Evolutionary conservation across 2,329 filamentous ascomycete species (phyloP), one percentile per base, ranked within the genome.

Genomic region (Aspergillus awamori): DNA sequence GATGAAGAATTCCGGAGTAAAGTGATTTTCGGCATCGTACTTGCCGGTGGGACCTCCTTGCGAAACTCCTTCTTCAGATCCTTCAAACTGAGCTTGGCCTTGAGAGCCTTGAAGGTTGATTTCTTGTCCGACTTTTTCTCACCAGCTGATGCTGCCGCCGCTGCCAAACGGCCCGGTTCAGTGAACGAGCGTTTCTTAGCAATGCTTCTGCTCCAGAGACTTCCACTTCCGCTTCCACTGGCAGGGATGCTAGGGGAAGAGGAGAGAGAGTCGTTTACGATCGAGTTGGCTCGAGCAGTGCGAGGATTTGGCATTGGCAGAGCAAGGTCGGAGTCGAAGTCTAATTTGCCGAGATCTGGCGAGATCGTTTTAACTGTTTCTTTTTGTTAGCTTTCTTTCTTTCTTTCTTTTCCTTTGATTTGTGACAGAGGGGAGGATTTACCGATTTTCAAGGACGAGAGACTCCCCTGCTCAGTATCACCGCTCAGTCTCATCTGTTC

Each of bases 11-110:
- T 48, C n/a, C 47, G 51, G 4, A 63, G 11, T 7, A 49, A n/a
- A 24, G 26, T 30, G 26, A 51, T 30, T 8, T 41, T 59, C 17
- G 62, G 65, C 62, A 65, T 53, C 8, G 54, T 60, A 38, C 41
- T 66, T 20, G 45, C 33, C 5, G 60, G 57, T 7, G 60, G 62
- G 15, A 26, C 49, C 7, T 66, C 64, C 28, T 61, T 69, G 8
- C 62, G 49, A n/a, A 64, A 58, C 26, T 74, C 71, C 39, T 70
- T 72, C 1, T 60, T 66, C 7, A 74, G 45, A 33, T 74, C 72
- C 17, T 71, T 74, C 49, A 73, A 63, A 41, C 71, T 73, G 30
- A 74, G 65, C 58, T 74, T 74, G 4, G 69, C 70, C 39, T 65
- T 65, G 39, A 75, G 62, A 4, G 66, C 53, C 1, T 69, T 67